Base-by-base conservation (phyloP, 176 grass and related monocot species). In the Carex myosuroides region DNA sequence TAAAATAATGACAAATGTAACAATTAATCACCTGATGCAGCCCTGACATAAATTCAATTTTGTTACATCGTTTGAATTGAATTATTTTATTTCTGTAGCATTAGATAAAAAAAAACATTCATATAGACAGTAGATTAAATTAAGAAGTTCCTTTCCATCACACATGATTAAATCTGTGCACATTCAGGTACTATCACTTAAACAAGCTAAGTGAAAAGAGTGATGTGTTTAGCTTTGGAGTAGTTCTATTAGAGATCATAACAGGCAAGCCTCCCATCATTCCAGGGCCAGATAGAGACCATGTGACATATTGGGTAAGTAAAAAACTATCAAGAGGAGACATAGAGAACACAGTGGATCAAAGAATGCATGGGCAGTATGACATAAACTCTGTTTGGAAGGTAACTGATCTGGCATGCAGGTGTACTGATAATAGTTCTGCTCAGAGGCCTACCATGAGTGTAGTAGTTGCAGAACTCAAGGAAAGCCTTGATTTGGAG, bases 331-430 rank as follows among this genome's bases (percentile, higher is more conserved):
- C 61, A 8, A 79, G 22, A 54, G 89, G 92, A n/a, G 82, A 94
- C 69, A 91, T 91, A 0, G 85, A 94, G 33, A 86, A 58, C 7
- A 50, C 91, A 0, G 70, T 70, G 0, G 89, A 94, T 26, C 14
- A 17, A 60, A 85, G 44, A 6, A 74, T 94, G 83, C 39, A 53
- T 11, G 87, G 87, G 16, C 54, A 85, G 35, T 94, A 87, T 53
- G 83, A 91, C 5, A 39, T 89, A 6, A 94, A 94, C 42, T 90
- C 89, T 0, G 55, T 90, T 12, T 88, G 86, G 89, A 88, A 86
- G 13, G 72, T 82, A 22, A 84, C 79, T 56, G 79, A 82, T 46
- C 4, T 88, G 35, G 89, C 89, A 30, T 0, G 70, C 30, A 84
- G 83, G n/a, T 91, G 86, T 32, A 85, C 79, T 1, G 60, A n/a